Evolutionary conservation across 1,284 basidiomycete genomes (phyloP).

Genomic region (Dichomitus squalens): DNA sequence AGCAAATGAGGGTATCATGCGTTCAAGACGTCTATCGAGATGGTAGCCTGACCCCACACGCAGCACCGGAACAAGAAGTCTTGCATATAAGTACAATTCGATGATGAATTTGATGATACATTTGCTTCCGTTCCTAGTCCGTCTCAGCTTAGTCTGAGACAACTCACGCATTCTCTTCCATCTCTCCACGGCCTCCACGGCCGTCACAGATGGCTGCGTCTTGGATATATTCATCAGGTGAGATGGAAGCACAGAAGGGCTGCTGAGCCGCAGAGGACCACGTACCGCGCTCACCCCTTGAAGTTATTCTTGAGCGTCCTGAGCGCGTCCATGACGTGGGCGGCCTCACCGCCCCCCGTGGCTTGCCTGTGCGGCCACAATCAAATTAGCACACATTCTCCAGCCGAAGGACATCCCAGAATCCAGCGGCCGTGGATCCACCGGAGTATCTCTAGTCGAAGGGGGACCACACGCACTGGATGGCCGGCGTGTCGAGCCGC

Average conservation of each 20-base stretch:
- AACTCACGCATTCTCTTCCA: no score
- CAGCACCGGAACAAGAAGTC: no score
- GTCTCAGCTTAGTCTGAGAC: no score
- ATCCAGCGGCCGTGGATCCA: neutral
- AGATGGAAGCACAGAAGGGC: neutral
- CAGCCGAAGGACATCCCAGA: neutral
- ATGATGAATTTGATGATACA: neutral
- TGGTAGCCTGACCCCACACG: no score
- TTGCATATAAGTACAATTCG: neutral
- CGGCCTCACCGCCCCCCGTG: conserved; percentile 50
- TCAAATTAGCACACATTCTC: conserved; percentile 1
- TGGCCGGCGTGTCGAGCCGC: conserved; percentile 59
- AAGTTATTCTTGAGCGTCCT: conserved; percentile 86
- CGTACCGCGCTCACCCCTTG: conserved; percentile 45
- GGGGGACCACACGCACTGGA: conserved; percentile 49
- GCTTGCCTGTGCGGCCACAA: conserved; percentile 40
- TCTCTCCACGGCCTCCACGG: neutral
- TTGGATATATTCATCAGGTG: neutral
- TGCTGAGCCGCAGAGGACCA: neutral
- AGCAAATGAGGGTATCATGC: no score
- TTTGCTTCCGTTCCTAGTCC: neutral
- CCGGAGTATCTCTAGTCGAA: neutral
- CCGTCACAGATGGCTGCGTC: conserved; percentile 4
- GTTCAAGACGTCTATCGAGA: no score
- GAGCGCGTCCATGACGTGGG: conserved; percentile 72